A percentile compares a stretch with the other conserved stretches of the same genome.
Evolutionary conservation across 2,329 filamentous ascomycete genomes (phyloP).

Genomic region (Coleophoma eucalyptorum): DNA sequence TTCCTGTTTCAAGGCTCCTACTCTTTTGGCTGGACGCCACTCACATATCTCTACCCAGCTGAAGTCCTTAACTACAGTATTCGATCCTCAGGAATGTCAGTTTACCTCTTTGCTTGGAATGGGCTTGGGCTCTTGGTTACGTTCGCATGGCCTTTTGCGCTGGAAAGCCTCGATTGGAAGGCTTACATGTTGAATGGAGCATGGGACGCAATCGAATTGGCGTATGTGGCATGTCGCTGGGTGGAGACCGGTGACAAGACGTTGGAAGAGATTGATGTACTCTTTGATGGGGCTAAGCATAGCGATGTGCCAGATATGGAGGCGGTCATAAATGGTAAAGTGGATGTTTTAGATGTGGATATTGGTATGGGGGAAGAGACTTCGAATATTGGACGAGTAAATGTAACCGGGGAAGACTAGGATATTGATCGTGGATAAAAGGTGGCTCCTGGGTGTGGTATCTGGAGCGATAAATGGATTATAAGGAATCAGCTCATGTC

Average conservation of each 20-base stretch:
- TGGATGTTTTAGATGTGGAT: too few species aligned
- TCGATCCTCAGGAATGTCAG: neutral
- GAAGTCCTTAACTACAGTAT: neutral
- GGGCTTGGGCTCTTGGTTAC: neutral
- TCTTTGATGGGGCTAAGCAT: neutral
- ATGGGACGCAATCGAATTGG: neutral
- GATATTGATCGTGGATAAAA: too few species aligned
- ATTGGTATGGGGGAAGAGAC: too few species aligned
- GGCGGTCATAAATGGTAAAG: neutral
- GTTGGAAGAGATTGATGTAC: neutral
- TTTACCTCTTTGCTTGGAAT: neutral
- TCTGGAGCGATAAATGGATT: too few species aligned
- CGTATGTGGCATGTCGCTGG: neutral
- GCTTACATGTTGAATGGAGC: neutral
- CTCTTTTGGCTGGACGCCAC: neutral
- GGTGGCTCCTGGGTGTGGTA: too few species aligned
- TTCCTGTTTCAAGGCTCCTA: neutral
- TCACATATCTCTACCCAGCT: neutral
- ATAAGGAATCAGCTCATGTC: too few species aligned
- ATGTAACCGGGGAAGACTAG: too few species aligned
- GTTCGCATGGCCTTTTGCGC: neutral
- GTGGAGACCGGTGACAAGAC: neutral
- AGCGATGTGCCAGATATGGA: neutral
- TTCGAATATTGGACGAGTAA: too few species aligned
- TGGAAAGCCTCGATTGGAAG: neutral